phyloP scores from a whole-genome alignment of 768 basidiomycete species.

The Boletus insuetus region DNA sequence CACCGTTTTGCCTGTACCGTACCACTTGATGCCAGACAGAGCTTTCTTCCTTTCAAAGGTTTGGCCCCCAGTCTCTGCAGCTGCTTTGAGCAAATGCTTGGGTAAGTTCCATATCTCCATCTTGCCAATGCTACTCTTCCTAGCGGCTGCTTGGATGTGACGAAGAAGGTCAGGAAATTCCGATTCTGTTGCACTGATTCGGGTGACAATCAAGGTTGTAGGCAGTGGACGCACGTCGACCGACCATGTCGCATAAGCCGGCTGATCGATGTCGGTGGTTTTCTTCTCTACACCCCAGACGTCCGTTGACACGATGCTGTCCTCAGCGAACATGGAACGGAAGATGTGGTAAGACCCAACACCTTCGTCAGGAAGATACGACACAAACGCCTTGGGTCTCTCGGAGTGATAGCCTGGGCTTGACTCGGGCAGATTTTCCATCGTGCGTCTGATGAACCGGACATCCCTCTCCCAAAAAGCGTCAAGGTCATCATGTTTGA shows the following conservation, averaged over 20 bases:
- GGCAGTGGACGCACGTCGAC: conserved; percentile 34
- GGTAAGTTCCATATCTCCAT: conserved; percentile 52
- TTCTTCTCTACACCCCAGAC: conserved; percentile 21
- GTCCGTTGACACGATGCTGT: conserved; percentile 11
- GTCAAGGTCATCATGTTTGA: conserved; percentile 36
- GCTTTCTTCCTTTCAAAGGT: conserved; percentile 37
- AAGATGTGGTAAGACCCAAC: conserved; percentile 45
- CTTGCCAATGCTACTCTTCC: conserved; percentile 30
- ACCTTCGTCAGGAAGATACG: conserved; percentile 46
- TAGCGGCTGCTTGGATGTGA: conserved; percentile 36
- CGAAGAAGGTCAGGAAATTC: conserved; percentile 36
- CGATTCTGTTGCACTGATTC: conserved; percentile 32
- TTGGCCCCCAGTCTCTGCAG: conserved; percentile 30
- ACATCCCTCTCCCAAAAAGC: conserved; percentile 42
- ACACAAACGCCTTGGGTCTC: conserved; percentile 23
- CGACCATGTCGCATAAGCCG: conserved; percentile 44
- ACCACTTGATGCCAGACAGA: conserved; percentile 49
- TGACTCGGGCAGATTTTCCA: conserved; percentile 15
- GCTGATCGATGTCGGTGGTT: background rate
- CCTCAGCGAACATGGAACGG: conserved; percentile 26
- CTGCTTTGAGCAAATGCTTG: conserved; percentile 27
- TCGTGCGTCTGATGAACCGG: conserved; percentile 33
- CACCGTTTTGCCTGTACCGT: conserved; percentile 35
- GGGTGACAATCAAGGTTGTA: conserved; percentile 43
- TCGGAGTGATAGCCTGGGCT: conserved; percentile 6